These are phyloP conservation scores for Pythium chondricola DNA, from an alignment of 352 stramenopile genomes.

Conservation along the genomic window DNA sequence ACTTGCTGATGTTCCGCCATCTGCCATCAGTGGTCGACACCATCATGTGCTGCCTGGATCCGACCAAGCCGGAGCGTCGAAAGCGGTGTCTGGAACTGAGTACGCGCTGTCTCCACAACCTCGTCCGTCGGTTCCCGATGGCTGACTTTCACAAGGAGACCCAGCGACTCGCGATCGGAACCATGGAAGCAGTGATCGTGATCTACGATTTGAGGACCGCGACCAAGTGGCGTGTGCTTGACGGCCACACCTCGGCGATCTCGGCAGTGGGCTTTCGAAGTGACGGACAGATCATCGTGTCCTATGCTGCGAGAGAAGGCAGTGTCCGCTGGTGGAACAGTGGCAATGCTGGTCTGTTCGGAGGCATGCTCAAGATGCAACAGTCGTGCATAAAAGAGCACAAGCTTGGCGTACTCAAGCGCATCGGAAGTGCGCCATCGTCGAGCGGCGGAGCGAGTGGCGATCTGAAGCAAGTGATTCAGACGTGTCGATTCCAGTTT, in stretches of 20 bases:
- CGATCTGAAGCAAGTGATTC: conserved; percentile 76
- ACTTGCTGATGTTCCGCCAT: conserved; percentile 79
- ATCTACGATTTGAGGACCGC: conserved; percentile 85
- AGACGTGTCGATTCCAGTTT: conserved; percentile 81
- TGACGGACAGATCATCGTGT: conserved; percentile 77
- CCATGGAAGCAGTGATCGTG: conserved; percentile 84
- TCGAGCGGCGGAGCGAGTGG: conserved; percentile 53
- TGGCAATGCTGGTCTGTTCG: conserved; percentile 66
- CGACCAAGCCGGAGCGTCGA: conserved; percentile 74
- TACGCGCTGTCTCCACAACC: conserved; percentile 71
- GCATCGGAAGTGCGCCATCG: conserved; percentile 31
- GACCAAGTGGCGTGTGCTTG: conserved; percentile 85
- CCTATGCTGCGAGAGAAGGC: conserved; percentile 69
- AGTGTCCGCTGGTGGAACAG: conserved; percentile 86
- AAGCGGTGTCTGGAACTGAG: conserved; percentile 73
- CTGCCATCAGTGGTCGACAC: conserved; percentile 79
- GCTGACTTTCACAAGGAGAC: conserved; percentile 86
- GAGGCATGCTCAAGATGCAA: conserved; percentile 84
- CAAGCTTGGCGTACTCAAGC: conserved; percentile 53
- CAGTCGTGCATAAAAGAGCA: conserved; percentile 84
- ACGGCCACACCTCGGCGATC: conserved; percentile 68
- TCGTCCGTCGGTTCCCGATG: conserved; percentile 84
- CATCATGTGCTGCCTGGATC: conserved; percentile 80
- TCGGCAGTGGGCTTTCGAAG: conserved; percentile 64
- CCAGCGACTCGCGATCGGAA: conserved; percentile 77